These are phyloP conservation scores for Candida lessepsii DNA, from an alignment of 805 yeast species.

Conservation along the genomic window DNA sequence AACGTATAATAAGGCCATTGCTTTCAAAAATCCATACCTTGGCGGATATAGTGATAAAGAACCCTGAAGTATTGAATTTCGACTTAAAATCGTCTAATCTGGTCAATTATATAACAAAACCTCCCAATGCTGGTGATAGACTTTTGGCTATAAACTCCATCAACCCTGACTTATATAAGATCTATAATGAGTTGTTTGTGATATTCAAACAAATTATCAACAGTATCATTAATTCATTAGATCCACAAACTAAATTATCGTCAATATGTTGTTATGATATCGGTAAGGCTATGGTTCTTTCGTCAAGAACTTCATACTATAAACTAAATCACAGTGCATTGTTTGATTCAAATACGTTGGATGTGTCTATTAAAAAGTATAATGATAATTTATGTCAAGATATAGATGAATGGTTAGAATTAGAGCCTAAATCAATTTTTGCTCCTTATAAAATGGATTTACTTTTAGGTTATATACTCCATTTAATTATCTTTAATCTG, in stretches of 20 bases:
- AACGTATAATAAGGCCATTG: conserved; percentile 36
- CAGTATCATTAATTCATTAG: neutral
- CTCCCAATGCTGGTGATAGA: conserved; percentile 22
- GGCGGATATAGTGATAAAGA: conserved; percentile 26
- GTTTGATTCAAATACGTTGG: conserved; percentile 27
- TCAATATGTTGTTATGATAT: conserved; percentile 19
- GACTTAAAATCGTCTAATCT: neutral
- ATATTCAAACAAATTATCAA: conserved; percentile 27
- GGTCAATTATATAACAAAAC: conserved; percentile 14
- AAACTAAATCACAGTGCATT: conserved; percentile 28
- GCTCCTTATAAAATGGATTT: conserved; percentile 22
- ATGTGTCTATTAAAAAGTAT: conserved; percentile 21
- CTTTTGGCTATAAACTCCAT: conserved; percentile 26
- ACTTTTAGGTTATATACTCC: conserved; percentile 34
- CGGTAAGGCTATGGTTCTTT: conserved; percentile 35
- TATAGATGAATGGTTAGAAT: conserved; percentile 36
- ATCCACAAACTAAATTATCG: conserved; percentile 14
- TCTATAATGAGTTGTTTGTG: conserved; percentile 31
- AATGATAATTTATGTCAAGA: conserved; percentile 29
- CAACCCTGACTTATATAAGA: conserved; percentile 25
- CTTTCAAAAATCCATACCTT: conserved; percentile 35
- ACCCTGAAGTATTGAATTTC: conserved; percentile 19
- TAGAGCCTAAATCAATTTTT: conserved; percentile 29
- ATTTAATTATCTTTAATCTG: conserved; percentile 36
- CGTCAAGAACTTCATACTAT: conserved; percentile 34